Base-by-base conservation (phyloP, 495 filamentous ascomycete genomes). In the Hyphodiscus hymeniophilus region DNA sequence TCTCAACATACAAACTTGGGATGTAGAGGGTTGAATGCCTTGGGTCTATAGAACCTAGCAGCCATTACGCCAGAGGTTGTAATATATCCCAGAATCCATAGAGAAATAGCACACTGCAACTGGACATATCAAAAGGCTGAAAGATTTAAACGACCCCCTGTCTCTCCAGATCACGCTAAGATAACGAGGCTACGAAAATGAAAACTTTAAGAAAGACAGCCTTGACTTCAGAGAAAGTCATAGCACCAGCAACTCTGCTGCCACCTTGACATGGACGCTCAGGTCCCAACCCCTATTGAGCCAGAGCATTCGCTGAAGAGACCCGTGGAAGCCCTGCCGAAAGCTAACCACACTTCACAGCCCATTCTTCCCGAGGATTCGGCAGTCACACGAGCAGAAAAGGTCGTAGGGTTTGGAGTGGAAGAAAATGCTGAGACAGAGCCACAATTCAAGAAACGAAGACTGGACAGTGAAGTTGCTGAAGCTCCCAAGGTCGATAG, bases 401-500 rank as follows among this genome's bases (percentile, higher is more conserved):
- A 65, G 57, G 28, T 45, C 41, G 64, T 64, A 47, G 42, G 60
- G 39, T 57, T 63, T 45, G 55, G 53, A n/a, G 18, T 39, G n/a
- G 24, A n/a, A 26, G 45, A 24, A 42, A 24, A 10, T 32, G 11
- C 31, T 44, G 22, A 48, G 7, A 41, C 38, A 34, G 62, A 69
- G 41, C 76, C 77, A 50, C 72, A 72, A 30, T 5, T 63, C 70
- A 39, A 18, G 17, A 45, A 39, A 7, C 12, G 31, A 20, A 18
- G 45, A 16, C 3, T 18, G 17, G 41, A 38, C 22, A n/a, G n/a
- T n/a, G 18, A 39, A 12, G 17, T 30, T 7, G 17, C 8, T 15
- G 38, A 50, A n/a, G 17, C 32, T 22, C n/a, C 39, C 26, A 62
- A 51, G 24, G 7, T 31, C 42, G 56, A 60, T 58, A 58, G 53